Percentiles rank a stretch among this genome's conserved stretches.
phyloP scores from a whole-genome alignment of 805 yeast genomes.

The Danielia reshetovae region DNA sequence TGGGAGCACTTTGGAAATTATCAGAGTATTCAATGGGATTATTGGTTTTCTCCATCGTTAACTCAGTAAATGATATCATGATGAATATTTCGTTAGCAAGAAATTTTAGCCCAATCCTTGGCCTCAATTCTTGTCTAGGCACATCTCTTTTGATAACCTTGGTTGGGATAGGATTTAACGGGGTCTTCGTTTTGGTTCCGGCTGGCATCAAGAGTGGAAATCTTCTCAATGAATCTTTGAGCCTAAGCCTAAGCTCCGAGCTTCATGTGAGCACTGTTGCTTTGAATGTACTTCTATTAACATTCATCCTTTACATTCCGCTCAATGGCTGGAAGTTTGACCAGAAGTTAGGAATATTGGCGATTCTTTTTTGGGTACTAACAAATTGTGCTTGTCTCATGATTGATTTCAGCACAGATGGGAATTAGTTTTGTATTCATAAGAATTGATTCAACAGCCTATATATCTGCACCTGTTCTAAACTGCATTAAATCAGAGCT shows the following conservation, averaged over 20 bases:
- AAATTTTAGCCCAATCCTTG: slow-evolving; percentile 33
- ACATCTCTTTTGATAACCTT: slow-evolving; percentile 47
- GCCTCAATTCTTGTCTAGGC: slow-evolving; percentile 52
- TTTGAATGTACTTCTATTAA: slow-evolving; percentile 20
- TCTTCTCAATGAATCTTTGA: slow-evolving; percentile 7
- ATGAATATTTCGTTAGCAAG: slow-evolving; percentile 47
- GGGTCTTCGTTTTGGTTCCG: slow-evolving; percentile 25
- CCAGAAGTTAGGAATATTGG: slow-evolving; percentile 22
- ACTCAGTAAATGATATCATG: slow-evolving; percentile 49
- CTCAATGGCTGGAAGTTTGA: slow-evolving; percentile 33
- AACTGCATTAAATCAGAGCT: too few species aligned
- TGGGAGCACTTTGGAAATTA: slow-evolving; percentile 41
- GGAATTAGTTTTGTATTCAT: too few species aligned
- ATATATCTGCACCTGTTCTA: too few species aligned
- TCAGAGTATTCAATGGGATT: slow-evolving; percentile 48
- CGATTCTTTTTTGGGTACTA: slow-evolving; percentile 5
- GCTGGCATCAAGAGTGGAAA: slow-evolving; percentile 4
- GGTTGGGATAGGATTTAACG: slow-evolving; percentile 49
- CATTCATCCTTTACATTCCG: slow-evolving; percentile 26
- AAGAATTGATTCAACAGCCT: too few species aligned
- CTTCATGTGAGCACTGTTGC: slow-evolving; percentile 23
- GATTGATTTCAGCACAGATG: slow-evolving; percentile 5
- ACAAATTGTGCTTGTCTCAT: slow-evolving; percentile 5
- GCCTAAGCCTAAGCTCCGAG: slow-evolving; percentile 21
- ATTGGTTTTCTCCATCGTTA: slow-evolving; percentile 45